Evolutionary conservation across 129 eudicot genomes (phyloP).

Genomic region (Flaveria trinervia): DNA sequence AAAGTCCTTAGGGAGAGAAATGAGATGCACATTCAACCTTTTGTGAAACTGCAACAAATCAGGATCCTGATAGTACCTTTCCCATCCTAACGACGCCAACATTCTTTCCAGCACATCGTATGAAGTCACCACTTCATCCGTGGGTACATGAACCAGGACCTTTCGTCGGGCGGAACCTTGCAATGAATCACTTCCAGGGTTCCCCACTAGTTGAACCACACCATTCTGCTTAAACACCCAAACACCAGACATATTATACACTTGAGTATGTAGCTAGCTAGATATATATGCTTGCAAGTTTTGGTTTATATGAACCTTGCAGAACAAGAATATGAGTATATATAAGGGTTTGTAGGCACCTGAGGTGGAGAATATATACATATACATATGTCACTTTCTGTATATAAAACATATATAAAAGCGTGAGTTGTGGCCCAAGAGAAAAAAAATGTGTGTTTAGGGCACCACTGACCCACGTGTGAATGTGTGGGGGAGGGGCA

Average conservation of each 20-base stretch:
- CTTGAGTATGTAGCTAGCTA: background rate
- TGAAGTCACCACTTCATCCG: constrained; percentile 70
- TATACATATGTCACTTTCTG: background rate
- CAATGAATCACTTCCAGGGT: constrained; percentile 59
- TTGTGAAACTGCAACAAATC: constrained; percentile 85
- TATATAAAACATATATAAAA: background rate
- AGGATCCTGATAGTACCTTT: constrained; percentile 78
- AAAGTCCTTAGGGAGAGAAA: constrained; percentile 84
- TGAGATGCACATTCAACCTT: constrained; percentile 75
- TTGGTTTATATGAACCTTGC: background rate
- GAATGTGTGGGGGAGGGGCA: constrained; percentile 19
- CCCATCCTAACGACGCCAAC: constrained; percentile 69
- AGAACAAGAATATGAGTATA: constrained; percentile 33
- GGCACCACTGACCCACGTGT: constrained; percentile 38
- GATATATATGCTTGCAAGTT: background rate
- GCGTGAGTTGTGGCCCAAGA: constrained; percentile 15
- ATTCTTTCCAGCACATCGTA: constrained; percentile 54
- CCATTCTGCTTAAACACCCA: constrained; percentile 91
- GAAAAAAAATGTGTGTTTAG: constrained; percentile 16
- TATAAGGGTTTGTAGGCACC: constrained; percentile 39
- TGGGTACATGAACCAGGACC: constrained; percentile 58
- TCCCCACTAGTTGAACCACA: constrained; percentile 74
- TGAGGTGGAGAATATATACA: constrained; percentile 25
- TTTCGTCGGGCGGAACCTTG: constrained; percentile 50
- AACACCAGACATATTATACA: constrained; percentile 75